These are phyloP conservation scores for Lichtheimia ornata DNA, from an alignment of 371 early-diverging fungal species.

Conservation along the genomic window DNA sequence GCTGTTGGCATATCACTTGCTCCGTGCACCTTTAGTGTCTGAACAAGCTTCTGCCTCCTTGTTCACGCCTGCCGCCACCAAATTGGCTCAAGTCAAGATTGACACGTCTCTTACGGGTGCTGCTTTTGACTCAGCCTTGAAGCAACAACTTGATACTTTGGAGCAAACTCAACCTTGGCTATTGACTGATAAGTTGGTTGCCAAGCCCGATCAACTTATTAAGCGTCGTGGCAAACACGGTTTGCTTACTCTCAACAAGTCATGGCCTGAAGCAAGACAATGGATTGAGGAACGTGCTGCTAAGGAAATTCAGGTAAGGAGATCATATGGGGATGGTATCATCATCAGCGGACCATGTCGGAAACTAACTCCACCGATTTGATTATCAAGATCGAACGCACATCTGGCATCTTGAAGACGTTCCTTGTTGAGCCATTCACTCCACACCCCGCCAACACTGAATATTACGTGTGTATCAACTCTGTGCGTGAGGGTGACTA, in stretches of 20 bases:
- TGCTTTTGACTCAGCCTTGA: conserved; percentile 42
- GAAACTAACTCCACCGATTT: neutral
- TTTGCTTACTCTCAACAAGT: conserved; percentile 85
- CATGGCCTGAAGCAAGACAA: conserved; percentile 81
- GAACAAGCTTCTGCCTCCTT: conserved; percentile 48
- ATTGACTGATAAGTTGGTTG: conserved; percentile 80
- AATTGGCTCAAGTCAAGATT: conserved; percentile 80
- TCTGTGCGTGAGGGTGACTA: conserved; percentile 93
- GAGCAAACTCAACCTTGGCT: conserved; percentile 89
- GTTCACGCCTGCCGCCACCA: conserved; percentile 74
- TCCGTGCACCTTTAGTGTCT: conserved; percentile 64
- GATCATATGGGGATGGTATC: too few species aligned
- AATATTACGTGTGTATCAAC: conserved; percentile 97
- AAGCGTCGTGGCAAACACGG: conserved; percentile 97
- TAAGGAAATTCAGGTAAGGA: conserved; percentile 74
- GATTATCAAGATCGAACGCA: conserved; percentile 71
- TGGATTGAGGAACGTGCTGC: conserved; percentile 92
- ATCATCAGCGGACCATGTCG: too few species aligned
- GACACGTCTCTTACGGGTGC: conserved; percentile 60
- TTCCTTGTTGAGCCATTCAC: conserved; percentile 97
- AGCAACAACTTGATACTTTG: conserved; percentile 64
- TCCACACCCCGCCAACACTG: conserved; percentile 89
- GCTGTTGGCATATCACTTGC: conserved; percentile 87
- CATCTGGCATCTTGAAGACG: conserved; percentile 86
- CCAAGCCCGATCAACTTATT: conserved; percentile 97